These are phyloP conservation scores for Cystobasidiaceae sp. DNA, from an alignment of 1,284 basidiomycete genomes.

Conservation along the genomic window DNA sequence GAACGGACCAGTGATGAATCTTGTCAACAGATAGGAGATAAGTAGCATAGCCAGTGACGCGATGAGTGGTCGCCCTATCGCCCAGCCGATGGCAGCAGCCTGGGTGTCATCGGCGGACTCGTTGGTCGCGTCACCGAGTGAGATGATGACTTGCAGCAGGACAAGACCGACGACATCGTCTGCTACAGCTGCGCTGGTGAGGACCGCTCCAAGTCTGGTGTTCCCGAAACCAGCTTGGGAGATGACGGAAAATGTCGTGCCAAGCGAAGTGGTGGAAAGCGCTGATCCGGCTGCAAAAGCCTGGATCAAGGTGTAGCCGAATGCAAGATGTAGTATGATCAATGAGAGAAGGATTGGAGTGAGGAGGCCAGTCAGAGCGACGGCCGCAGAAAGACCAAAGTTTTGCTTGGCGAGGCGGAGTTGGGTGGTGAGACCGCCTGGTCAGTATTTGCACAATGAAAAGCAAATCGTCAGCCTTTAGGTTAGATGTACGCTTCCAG, in stretches of 20 bases:
- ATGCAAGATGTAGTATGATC: slow-evolving; percentile 48
- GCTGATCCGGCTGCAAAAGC: slow-evolving; percentile 56
- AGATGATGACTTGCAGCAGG: slow-evolving; percentile 44
- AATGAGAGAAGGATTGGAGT: slow-evolving; percentile 52
- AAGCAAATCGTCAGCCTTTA: no score
- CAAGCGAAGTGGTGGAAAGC: slow-evolving; percentile 55
- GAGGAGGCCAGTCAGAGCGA: slow-evolving; percentile 52
- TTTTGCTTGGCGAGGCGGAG: slow-evolving; percentile 48
- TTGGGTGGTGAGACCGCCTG: slow-evolving; percentile 53
- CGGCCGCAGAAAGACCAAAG: slow-evolving; percentile 50
- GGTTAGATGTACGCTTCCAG: slow-evolving; percentile 30
- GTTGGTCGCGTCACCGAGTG: background rate
- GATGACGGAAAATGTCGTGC: slow-evolving; percentile 55
- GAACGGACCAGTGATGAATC: slow-evolving; percentile 42
- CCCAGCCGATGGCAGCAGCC: slow-evolving; percentile 43
- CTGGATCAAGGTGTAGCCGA: slow-evolving; percentile 45
- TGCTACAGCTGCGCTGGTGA: slow-evolving; percentile 55
- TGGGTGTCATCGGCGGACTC: background rate
- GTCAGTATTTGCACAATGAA: slow-evolving; percentile 23
- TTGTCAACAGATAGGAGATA: slow-evolving; percentile 42
- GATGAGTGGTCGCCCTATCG: slow-evolving; percentile 50
- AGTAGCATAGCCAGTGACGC: slow-evolving; percentile 48
- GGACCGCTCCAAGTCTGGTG: slow-evolving; percentile 53
- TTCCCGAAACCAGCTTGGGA: slow-evolving; percentile 47
- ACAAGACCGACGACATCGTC: slow-evolving; percentile 58